Percentiles rank a stretch among this genome's conserved stretches.
phyloP scores from a whole-genome alignment of 495 filamentous ascomycete species.

The Aeminium ludgeri region DNA sequence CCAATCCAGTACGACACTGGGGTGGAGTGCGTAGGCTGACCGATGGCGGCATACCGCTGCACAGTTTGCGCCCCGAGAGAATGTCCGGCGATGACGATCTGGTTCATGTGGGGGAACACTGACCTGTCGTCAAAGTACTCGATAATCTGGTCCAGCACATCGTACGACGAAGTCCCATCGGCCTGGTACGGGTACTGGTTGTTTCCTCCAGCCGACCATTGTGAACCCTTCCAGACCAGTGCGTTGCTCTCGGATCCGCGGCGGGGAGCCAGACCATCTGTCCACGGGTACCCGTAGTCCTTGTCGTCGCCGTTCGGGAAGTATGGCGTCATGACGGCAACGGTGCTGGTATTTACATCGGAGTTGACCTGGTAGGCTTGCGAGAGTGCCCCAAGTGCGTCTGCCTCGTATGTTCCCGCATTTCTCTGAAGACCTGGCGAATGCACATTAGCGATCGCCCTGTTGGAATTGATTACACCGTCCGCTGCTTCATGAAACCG shows the following conservation, averaged over 20 bases:
- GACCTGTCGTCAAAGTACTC: constrained; percentile 15
- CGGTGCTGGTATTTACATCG: constrained; percentile 10
- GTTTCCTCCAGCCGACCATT: constrained; percentile 14
- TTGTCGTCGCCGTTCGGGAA: constrained; percentile 17
- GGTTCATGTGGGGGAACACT: constrained; percentile 14
- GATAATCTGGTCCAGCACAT: constrained; percentile 13
- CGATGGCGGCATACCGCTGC: constrained; percentile 13
- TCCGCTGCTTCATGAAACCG: too few species aligned
- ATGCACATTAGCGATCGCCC: not conserved
- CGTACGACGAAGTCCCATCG: constrained; percentile 9
- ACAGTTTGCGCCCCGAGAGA: constrained; percentile 14
- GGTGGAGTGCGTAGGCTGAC: constrained; percentile 4
- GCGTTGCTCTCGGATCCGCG: constrained; percentile 12
- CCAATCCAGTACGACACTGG: constrained; percentile 15
- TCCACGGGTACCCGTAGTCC: constrained; percentile 13
- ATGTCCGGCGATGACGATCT: constrained; percentile 16
- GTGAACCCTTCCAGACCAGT: constrained; percentile 15
- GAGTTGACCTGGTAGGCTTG: constrained; percentile 5
- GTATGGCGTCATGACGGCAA: constrained; percentile 13
- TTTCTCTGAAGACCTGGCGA: not conserved
- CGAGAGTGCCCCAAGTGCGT: constrained; percentile 10
- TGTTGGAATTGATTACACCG: too few species aligned
- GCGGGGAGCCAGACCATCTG: constrained; percentile 6
- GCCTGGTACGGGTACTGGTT: constrained; percentile 13
- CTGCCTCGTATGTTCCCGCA: constrained; percentile 10